These are phyloP conservation scores for Adansonia grandidieri DNA, from an alignment of 441 rosid genomes.

Conservation along the genomic window DNA sequence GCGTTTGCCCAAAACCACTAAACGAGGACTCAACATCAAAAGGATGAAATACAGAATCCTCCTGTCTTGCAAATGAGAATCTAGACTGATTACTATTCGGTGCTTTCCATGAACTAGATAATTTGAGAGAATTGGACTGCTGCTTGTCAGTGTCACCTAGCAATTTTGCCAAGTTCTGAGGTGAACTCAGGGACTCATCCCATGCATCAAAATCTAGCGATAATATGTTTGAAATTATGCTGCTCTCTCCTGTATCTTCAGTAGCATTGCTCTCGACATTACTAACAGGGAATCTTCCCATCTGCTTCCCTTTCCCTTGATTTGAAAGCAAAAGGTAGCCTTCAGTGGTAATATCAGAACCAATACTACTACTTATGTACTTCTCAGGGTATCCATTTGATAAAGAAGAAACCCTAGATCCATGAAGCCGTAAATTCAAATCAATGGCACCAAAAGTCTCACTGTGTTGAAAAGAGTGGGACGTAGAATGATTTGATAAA, in stretches of 20 bases:
- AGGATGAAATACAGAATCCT: slow-evolving; percentile 54
- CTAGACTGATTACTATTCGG: slow-evolving; percentile 79
- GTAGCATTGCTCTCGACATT: slow-evolving; percentile 35
- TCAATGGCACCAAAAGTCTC: slow-evolving; percentile 41
- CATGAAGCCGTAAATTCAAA: slow-evolving; percentile 36
- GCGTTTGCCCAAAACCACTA: slow-evolving; percentile 47
- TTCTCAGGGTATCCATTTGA: slow-evolving; percentile 62
- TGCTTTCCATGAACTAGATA: slow-evolving; percentile 58
- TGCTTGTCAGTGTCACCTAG: slow-evolving; percentile 59
- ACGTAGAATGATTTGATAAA: slow-evolving; percentile 48
- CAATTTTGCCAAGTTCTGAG: slow-evolving; percentile 65
- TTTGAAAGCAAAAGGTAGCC: slow-evolving; percentile 42
- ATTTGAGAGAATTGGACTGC: slow-evolving; percentile 49
- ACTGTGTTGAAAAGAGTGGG: slow-evolving; percentile 51
- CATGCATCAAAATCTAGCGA: slow-evolving; percentile 85
- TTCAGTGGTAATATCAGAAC: slow-evolving; percentile 43
- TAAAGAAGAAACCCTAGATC: slow-evolving; percentile 37
- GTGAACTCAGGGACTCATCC: slow-evolving; percentile 72
- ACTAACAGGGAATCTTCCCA: slow-evolving; percentile 33
- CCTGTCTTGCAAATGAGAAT: slow-evolving; percentile 94
- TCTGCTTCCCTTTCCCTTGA: slow-evolving; percentile 49
- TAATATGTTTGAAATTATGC: slow-evolving; percentile 72
- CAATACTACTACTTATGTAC: slow-evolving; percentile 38
- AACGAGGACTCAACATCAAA: slow-evolving; percentile 43
- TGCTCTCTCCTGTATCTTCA: slow-evolving; percentile 64